Evolutionary conservation across 2,329 filamentous ascomycete species (phyloP).

Genomic region (Exophiala sp.): DNA sequence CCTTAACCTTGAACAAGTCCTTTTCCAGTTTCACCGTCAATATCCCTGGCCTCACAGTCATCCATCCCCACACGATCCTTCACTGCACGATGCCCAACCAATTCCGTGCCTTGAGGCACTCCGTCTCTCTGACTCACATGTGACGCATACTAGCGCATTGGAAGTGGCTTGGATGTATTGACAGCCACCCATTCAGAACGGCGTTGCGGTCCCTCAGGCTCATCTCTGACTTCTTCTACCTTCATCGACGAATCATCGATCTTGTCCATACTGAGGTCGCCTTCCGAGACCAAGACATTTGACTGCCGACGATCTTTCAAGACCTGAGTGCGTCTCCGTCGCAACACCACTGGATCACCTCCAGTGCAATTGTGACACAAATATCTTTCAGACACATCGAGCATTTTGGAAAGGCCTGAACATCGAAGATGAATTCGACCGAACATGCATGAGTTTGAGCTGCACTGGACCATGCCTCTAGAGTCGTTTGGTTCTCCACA

Average conservation of each 20-base stretch:
- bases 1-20: too few species aligned
- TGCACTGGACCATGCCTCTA: slow-evolving; percentile 15
- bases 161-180: background rate
- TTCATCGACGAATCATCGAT: background rate
- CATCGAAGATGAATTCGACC: slow-evolving; percentile 20
- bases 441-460: slow-evolving; percentile 17
- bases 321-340: background rate
- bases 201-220: background rate
- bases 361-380: slow-evolving; percentile 17
- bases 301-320: background rate
- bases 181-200: slow-evolving; percentile 5
- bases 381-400: slow-evolving; percentile 5
- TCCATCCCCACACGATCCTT: too few species aligned
- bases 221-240: background rate
- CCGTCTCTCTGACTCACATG: too few species aligned
- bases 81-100: too few species aligned
- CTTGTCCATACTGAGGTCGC: background rate
- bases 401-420: slow-evolving; percentile 15
- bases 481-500: slow-evolving; percentile 9
- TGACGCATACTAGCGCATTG: too few species aligned
- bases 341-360: background rate
- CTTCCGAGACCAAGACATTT: background rate
- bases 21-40: too few species aligned
- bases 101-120: too few species aligned
- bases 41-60: too few species aligned